A percentile compares a stretch with the other conserved stretches of the same genome.
These are phyloP conservation scores for Aspergillus latus DNA, from an alignment of 2,329 filamentous ascomycete species.

Conservation along the genomic window DNA sequence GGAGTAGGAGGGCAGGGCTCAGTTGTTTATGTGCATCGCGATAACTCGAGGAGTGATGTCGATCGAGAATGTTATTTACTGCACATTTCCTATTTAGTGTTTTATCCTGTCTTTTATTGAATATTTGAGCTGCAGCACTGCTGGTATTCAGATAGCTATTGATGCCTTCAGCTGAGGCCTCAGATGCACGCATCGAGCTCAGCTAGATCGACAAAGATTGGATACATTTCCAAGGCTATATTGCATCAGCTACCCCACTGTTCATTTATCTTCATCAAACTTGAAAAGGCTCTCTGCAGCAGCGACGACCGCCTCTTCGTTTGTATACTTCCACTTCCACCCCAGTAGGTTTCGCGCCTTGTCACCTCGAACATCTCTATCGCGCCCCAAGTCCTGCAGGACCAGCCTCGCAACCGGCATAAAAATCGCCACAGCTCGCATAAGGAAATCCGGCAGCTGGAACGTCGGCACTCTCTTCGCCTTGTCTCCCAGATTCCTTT, in stretches of 20 bases:
- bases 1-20: not conserved
- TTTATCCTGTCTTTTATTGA: too few species aligned
- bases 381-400: not conserved
- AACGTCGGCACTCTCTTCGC: not conserved
- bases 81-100: too few species aligned
- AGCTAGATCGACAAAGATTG: too few species aligned
- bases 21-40: not conserved
- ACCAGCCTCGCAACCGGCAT: not conserved
- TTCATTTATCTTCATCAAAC: not conserved
- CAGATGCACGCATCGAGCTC: too few species aligned
- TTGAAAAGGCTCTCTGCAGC: slow-evolving; percentile 1
- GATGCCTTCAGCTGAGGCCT: too few species aligned
- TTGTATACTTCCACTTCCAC: not conserved
- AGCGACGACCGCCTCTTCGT: not conserved
- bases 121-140: too few species aligned
- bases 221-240: too few species aligned
- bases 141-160: too few species aligned
- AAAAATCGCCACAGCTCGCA: not conserved
- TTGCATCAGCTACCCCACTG: too few species aligned
- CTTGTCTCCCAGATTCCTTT: not conserved
- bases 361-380: not conserved
- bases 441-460: not conserved
- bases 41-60: too few species aligned
- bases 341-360: not conserved
- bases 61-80: too few species aligned